Evolutionary conservation across 2,329 filamentous ascomycete genomes (phyloP).

Genomic region (Colletotrichum eremochloae): DNA sequence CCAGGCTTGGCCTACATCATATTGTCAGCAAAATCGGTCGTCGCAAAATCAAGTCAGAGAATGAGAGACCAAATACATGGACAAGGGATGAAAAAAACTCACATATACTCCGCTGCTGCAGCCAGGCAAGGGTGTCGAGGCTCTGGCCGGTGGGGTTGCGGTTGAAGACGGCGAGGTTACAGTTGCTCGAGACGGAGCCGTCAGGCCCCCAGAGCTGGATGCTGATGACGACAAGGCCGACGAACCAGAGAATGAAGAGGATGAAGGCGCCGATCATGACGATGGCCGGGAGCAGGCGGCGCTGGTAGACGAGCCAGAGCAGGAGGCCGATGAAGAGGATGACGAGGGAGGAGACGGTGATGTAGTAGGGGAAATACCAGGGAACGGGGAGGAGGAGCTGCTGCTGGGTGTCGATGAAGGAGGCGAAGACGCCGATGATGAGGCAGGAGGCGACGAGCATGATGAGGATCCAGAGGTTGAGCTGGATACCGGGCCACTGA

Average conservation of each 20-base stretch:
- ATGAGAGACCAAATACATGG: not conserved
- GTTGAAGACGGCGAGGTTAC: constrained; percentile 69
- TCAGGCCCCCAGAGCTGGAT: constrained; percentile 74
- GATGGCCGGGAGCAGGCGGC: constrained; percentile 71
- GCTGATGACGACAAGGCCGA: constrained; percentile 72
- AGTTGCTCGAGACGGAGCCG: constrained; percentile 71
- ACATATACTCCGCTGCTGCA: constrained; percentile 75
- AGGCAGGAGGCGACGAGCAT: constrained; percentile 72
- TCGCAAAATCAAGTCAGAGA: not conserved
- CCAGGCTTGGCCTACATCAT: constrained; percentile 68
- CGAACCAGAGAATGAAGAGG: constrained; percentile 76
- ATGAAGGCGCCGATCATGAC: constrained; percentile 75
- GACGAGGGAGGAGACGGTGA: constrained; percentile 69
- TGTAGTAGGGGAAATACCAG: constrained; percentile 78
- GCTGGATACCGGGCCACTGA: constrained; percentile 76
- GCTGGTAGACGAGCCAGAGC: constrained; percentile 72
- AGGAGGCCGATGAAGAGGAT: constrained; percentile 76
- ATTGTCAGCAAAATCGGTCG: not conserved
- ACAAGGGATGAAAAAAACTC: constrained; percentile 50
- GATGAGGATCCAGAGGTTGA: constrained; percentile 76
- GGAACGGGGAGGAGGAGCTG: constrained; percentile 68
- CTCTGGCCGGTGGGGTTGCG: constrained; percentile 64
- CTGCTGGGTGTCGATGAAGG: constrained; percentile 70
- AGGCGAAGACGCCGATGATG: constrained; percentile 72
- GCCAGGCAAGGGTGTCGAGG: constrained; percentile 70